phyloP scores from a whole-genome alignment of 768 basidiomycete genomes.

The Neoboletus brunneissimus region DNA sequence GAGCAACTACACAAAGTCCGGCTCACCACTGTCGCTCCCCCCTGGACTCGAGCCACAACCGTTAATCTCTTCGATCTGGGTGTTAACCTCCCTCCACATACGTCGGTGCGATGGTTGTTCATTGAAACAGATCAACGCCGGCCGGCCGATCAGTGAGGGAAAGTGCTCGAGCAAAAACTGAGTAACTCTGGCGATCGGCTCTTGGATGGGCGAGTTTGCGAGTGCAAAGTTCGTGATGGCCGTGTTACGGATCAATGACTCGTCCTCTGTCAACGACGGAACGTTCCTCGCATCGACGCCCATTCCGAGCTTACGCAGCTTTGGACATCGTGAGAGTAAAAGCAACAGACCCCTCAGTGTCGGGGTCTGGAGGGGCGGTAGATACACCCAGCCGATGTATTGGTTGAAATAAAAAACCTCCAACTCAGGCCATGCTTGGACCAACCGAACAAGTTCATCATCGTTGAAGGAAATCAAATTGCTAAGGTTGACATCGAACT shows the following conservation, averaged over 20 bases:
- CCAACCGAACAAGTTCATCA: neutral
- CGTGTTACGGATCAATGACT: neutral
- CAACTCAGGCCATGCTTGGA: slow-evolving; percentile 5
- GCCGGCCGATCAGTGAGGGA: neutral
- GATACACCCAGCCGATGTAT: neutral
- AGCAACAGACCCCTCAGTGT: slow-evolving; percentile 5
- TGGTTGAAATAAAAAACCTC: neutral
- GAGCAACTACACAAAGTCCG: neutral
- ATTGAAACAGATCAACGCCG: neutral
- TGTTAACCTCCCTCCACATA: neutral
- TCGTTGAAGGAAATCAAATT: slow-evolving; percentile 3
- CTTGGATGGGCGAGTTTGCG: slow-evolving; percentile 2
- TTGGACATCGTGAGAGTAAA: neutral
- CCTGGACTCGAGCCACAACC: neutral
- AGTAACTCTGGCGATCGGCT: neutral
- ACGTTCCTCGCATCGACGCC: slow-evolving; percentile 2
- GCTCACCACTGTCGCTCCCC: neutral
- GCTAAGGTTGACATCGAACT: neutral
- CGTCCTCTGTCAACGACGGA: neutral
- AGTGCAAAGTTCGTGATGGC: neutral
- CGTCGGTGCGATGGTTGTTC: neutral
- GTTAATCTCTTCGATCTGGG: neutral
- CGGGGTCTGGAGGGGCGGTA: neutral
- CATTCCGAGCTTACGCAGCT: neutral
- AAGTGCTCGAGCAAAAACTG: slow-evolving; percentile 3